These are phyloP conservation scores for Yamadazyma takamatsuzukensis DNA, from an alignment of 805 yeast species.

Conservation along the genomic window DNA sequence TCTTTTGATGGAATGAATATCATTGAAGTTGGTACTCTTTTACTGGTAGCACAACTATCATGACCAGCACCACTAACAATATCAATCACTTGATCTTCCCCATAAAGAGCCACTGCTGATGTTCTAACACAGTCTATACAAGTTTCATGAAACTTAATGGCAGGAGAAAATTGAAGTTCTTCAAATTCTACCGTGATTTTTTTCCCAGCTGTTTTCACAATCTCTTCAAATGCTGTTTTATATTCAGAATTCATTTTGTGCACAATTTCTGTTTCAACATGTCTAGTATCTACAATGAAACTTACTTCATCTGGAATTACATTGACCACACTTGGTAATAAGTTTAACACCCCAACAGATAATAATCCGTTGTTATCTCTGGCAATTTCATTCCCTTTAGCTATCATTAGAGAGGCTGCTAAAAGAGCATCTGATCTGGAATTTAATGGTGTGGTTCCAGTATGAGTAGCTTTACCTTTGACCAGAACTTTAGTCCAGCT, in stretches of 20 bases:
- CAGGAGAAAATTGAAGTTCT: constrained; percentile 48
- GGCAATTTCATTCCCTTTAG: constrained; percentile 54
- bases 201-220: constrained; percentile 24
- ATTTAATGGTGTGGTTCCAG: constrained; percentile 69
- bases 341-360: constrained; percentile 54
- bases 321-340: constrained; percentile 61
- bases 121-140: constrained; percentile 50
- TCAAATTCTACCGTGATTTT: constrained; percentile 39
- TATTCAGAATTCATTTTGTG: constrained; percentile 35
- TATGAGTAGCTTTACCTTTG: constrained; percentile 63
- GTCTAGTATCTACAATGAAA: constrained; percentile 62
- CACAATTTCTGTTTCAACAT: constrained; percentile 43
- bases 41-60: constrained; percentile 60
- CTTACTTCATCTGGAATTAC: constrained; percentile 62
- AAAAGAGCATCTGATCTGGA: constrained; percentile 60
- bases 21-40: constrained; percentile 66
- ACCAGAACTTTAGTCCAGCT: constrained; percentile 58
- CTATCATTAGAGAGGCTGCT: constrained; percentile 55
- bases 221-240: constrained; percentile 27
- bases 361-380: constrained; percentile 48
- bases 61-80: constrained; percentile 74
- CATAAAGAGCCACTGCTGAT: constrained; percentile 49
- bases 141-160: constrained; percentile 52
- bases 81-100: constrained; percentile 38
- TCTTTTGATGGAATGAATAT: constrained; percentile 54